A percentile compares a stretch with the other conserved stretches of the same genome.
Evolutionary conservation across 176 grass and related monocot genomes (phyloP).

Genomic region (Triticum turgidum): DNA sequence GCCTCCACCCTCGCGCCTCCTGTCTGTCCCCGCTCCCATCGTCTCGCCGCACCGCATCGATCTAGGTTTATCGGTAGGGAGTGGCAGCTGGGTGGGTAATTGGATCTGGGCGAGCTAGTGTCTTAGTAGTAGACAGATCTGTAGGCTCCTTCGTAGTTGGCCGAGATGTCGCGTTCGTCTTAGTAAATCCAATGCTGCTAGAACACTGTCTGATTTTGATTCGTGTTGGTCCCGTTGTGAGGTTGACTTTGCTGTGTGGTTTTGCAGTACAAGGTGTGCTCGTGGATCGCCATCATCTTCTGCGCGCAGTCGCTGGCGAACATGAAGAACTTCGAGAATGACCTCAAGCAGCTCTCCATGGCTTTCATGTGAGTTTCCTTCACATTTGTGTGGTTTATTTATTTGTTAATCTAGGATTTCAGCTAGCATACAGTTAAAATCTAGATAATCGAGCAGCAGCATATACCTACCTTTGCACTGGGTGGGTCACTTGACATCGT

Average conservation of each 20-base stretch:
- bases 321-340: constrained; percentile 98
- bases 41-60: background rate
- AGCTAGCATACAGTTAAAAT: background rate
- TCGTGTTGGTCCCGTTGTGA: background rate
- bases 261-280: constrained; percentile 97
- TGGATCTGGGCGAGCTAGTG: constrained; percentile 13
- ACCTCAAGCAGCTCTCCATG: constrained; percentile 97
- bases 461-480: background rate
- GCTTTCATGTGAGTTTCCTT: constrained; percentile 86
- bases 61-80: background rate
- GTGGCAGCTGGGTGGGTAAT: no score
- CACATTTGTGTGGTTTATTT: background rate
- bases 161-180: background rate
- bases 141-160: background rate
- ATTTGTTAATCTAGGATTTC: background rate
- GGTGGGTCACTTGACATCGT: background rate
- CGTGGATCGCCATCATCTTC: constrained; percentile 97
- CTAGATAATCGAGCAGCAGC: background rate
- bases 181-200: background rate
- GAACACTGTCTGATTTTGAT: background rate
- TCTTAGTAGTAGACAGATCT: constrained; percentile 34
- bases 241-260: background rate
- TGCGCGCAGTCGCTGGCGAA: constrained; percentile 88
- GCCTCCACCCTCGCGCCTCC: no score
- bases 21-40: no score